These are phyloP conservation scores for Bromus sterilis DNA, from an alignment of 176 grass and related monocot species.

Conservation along the genomic window DNA sequence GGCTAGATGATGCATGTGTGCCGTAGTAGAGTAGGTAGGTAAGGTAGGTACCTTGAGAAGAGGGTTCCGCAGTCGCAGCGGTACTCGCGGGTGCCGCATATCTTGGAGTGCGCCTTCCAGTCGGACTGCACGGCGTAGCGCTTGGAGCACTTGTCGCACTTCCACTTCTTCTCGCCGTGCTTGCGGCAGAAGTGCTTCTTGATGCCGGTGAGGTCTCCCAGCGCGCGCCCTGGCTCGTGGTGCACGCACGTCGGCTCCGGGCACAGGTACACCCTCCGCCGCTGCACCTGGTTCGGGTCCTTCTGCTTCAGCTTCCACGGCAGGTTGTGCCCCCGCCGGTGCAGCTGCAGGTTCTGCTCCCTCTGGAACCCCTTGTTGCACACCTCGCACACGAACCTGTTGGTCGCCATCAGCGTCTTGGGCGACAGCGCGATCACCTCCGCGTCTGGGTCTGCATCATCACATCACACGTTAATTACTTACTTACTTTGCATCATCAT, in stretches of 20 bases:
- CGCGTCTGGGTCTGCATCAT: conserved; percentile 72
- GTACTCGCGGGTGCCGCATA: conserved; percentile 95
- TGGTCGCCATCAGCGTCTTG: conserved; percentile 86
- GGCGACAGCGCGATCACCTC: conserved; percentile 92
- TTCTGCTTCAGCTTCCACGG: conserved; percentile 99
- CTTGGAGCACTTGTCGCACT: conserved; percentile 98
- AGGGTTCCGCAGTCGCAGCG: conserved; percentile 97
- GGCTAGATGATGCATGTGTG: neutral
- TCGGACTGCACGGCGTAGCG: conserved; percentile 96
- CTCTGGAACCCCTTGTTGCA: conserved; percentile 98
- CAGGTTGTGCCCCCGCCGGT: conserved; percentile 91
- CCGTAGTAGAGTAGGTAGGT: neutral
- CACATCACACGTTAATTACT: too few species aligned
- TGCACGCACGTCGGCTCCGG: conserved; percentile 93
- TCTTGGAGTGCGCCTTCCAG: conserved; percentile 98
- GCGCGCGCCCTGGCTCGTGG: conserved; percentile 75
- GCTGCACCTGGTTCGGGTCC: conserved; percentile 43
- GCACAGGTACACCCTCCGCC: conserved; percentile 90
- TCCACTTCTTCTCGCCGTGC: conserved; percentile 99
- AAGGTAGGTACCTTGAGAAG: conserved; percentile 67
- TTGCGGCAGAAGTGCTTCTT: conserved; percentile 99
- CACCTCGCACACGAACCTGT: conserved; percentile 97
- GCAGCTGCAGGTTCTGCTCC: conserved; percentile 99
- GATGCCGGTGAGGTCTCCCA: conserved; percentile 92
- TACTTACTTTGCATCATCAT: too few species aligned